Percentiles rank a stretch among this genome's conserved stretches.
phyloP scores from a whole-genome alignment of 140 eudicot species.

The Ambrosia hybrid region DNA sequence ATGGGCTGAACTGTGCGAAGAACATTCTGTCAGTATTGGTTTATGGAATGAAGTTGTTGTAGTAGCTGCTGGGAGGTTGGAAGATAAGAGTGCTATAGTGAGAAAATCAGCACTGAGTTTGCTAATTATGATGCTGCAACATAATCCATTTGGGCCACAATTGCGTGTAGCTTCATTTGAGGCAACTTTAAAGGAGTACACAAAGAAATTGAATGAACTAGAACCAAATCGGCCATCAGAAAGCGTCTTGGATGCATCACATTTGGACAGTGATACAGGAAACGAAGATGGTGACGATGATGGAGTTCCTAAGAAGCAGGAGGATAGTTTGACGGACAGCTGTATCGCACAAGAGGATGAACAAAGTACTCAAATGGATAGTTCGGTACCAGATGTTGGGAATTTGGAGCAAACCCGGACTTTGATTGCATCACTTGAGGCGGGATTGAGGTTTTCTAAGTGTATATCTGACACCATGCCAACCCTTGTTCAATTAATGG shows the following conservation, averaged over 20 bases:
- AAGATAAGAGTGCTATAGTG: conserved; percentile 92
- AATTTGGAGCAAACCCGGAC: conserved; percentile 90
- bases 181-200: conserved; percentile 84
- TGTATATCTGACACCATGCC: conserved; percentile 81
- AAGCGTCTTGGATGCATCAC: conserved; percentile 44
- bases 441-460: conserved; percentile 77
- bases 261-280: conserved; percentile 44
- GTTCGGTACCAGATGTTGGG: conserved; percentile 87
- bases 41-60: conserved; percentile 94
- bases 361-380: conserved; percentile 43
- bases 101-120: conserved; percentile 88
- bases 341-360: conserved; percentile 54
- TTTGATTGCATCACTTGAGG: conserved; percentile 94
- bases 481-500: conserved; percentile 91
- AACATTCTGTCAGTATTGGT: conserved; percentile 87
- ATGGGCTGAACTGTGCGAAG: conserved; percentile 95
- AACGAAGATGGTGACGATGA: conserved; percentile 57
- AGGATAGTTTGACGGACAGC: conserved; percentile 83
- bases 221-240: conserved; percentile 54
- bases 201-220: conserved; percentile 80
- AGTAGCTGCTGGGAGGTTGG: conserved; percentile 93
- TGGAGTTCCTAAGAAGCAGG: conserved; percentile 38
- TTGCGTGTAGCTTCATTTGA: conserved; percentile 82
- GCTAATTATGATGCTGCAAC: conserved; percentile 93
- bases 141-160: conserved; percentile 99